Percentiles rank a stretch among this genome's conserved stretches.
Conservation (phyloP, 2,329 filamentous ascomycete genomes). For the Sporothrix variecibatus region DNA sequence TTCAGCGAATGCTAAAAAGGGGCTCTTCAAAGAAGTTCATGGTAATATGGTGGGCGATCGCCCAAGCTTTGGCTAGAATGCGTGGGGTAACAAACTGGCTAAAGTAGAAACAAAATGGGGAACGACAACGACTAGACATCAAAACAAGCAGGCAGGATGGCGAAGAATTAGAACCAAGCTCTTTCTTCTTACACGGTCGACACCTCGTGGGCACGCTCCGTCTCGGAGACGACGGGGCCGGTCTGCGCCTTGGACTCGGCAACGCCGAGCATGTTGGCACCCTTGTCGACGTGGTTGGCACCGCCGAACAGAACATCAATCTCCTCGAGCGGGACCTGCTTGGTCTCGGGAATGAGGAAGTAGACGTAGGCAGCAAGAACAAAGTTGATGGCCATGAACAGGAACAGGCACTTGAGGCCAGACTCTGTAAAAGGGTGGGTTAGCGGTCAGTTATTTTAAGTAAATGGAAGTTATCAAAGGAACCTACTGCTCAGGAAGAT, state of each 20-base stretch:
- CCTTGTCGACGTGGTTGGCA: constrained; percentile 57
- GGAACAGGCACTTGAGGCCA: constrained; percentile 46
- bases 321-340: constrained; percentile 53
- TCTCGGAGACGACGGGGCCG: constrained; percentile 26
- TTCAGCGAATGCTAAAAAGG: not conserved
- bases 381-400: constrained; percentile 48
- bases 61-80: not conserved
- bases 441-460: not conserved
- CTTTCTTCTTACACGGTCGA: not conserved
- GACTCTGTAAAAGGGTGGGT: constrained; percentile 19
- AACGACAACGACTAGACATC: not conserved
- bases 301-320: constrained; percentile 59
- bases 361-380: constrained; percentile 48
- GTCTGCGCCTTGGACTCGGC: constrained; percentile 29
- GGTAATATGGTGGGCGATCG: not conserved
- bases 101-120: not conserved
- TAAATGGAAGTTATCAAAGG: not conserved
- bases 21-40: not conserved
- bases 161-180: not conserved
- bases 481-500: constrained; percentile 54
- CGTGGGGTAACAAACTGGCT: not conserved
- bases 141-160: not conserved
- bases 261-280: constrained; percentile 48
- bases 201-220: constrained; percentile 21
- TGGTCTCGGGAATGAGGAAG: constrained; percentile 52